These are phyloP conservation scores for Arachis stenosperma DNA, from an alignment of 306 rosid species.

Conservation along the genomic window DNA sequence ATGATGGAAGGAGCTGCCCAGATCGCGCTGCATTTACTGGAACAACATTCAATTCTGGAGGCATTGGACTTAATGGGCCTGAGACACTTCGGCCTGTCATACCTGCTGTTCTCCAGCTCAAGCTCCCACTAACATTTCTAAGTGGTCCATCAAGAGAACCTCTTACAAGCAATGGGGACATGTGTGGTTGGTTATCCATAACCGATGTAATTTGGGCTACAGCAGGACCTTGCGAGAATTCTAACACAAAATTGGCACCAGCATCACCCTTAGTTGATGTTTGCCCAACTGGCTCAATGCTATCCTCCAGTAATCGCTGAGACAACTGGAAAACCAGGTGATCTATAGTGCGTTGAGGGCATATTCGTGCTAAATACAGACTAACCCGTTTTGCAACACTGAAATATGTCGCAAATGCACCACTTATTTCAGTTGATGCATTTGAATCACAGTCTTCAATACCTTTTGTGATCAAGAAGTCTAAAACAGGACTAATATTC, in stretches of 20 bases:
- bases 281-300: constrained; percentile 71
- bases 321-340: constrained; percentile 96
- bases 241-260: constrained; percentile 79
- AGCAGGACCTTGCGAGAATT: constrained; percentile 97
- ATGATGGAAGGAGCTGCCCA: constrained; percentile 90
- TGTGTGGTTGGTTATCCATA: constrained; percentile 95
- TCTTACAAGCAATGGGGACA: constrained; percentile 98
- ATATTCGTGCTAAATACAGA: constrained; percentile 92
- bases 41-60: constrained; percentile 87
- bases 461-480: constrained; percentile 97
- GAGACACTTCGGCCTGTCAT: constrained; percentile 96
- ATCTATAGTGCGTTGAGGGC: constrained; percentile 98
- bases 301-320: constrained; percentile 94
- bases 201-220: constrained; percentile 85
- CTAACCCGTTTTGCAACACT: constrained; percentile 97
- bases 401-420: constrained; percentile 98
- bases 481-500: constrained; percentile 96
- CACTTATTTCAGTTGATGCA: constrained; percentile 98
- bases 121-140: constrained; percentile 96
- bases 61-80: constrained; percentile 97
- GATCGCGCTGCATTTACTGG: constrained; percentile 90
- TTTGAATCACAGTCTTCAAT: constrained; percentile 99
- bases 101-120: constrained; percentile 97
- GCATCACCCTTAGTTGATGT: constrained; percentile 75
- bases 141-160: constrained; percentile 99